Evolutionary conservation across 495 filamentous ascomycete species (phyloP).

Genomic region (Aspergillus haitiensis): DNA sequence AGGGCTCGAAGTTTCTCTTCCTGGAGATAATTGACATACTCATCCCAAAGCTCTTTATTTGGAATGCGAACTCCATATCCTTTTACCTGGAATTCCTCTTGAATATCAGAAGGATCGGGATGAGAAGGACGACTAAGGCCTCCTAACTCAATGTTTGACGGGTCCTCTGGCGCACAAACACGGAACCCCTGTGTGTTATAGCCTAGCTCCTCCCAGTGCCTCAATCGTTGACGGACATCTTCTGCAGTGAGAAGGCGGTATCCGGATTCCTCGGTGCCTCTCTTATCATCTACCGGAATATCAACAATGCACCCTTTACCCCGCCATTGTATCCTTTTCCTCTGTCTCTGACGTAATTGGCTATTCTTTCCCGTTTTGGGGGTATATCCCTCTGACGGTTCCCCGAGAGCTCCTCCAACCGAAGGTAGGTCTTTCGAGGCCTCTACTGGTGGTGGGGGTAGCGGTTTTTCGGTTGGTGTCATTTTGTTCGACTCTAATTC

Average conservation of each 20-base stretch:
- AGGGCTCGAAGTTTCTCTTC: slow-evolving; percentile 90
- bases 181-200: slow-evolving; percentile 76
- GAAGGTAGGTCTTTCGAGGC: slow-evolving; percentile 21
- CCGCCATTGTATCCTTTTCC: slow-evolving; percentile 59
- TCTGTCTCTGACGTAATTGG: slow-evolving; percentile 32
- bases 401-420: slow-evolving; percentile 7
- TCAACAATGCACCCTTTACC: slow-evolving; percentile 72
- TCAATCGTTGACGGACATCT: slow-evolving; percentile 65
- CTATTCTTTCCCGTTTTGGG: slow-evolving; percentile 21
- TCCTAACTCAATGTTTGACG: slow-evolving; percentile 34
- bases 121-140: slow-evolving; percentile 70
- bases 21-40: slow-evolving; percentile 74
- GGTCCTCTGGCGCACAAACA: slow-evolving; percentile 47
- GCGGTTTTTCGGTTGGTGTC: slow-evolving; percentile 44
- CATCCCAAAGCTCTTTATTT: slow-evolving; percentile 74
- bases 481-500: slow-evolving; percentile 24
- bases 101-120: slow-evolving; percentile 64
- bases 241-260: slow-evolving; percentile 57
- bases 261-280: slow-evolving; percentile 54
- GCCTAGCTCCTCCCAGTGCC: slow-evolving; percentile 70
- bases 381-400: slow-evolving; percentile 16
- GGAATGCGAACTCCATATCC: slow-evolving; percentile 70
- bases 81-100: slow-evolving; percentile 51
- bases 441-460: slow-evolving; percentile 46
- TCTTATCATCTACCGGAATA: slow-evolving; percentile 67